Evolutionary conservation across 805 yeast species (phyloP), one percentile per base, ranked within the genome.

Genomic region (Nakazawaea wyomingensis): DNA sequence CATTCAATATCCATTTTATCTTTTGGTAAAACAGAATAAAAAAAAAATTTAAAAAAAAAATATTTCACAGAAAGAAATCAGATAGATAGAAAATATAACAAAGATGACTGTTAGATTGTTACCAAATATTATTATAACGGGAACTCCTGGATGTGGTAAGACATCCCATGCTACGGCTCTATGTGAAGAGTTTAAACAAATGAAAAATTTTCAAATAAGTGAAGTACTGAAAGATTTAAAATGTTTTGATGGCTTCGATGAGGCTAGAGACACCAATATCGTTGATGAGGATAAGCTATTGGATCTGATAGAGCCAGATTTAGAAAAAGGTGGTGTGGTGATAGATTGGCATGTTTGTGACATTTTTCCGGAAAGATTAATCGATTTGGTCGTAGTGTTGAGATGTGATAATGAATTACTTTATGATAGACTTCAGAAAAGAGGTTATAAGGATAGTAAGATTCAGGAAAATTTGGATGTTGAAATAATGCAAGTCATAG

Each of bases 321-420:
- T 90, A 38, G 83, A 82, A 41, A 68, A 78, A 49, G 99, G 99
- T n/a, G 96, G 95, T 1, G 71, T 74, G n/a, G 68, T 93, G 7
- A 72, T 93, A 10, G 99, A 93, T 62, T 93, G 99, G 99, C 99
- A 93, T 60, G 93, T 91, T 35, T 88, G 96, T 64, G 99, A 93
- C 56, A 77, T 87, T 17, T 91, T 93, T 57, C 98, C 98, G 1
- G 98, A 89, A 58, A 69, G 95, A 52, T 74, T 88, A 59, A 85
- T 93, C 40, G 99, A 93, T 61, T 70, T 93, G 48, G 98, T 93
- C 5, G 84, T 89, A 31, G 99, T 93, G 1, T 69, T 93, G 44
- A 72, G 90, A 50, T 81, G 95, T 35, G 84, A 85, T 55, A 88
- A 85, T 54, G 65, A 80, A 13, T 61, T 69, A 1, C 72, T 93